Base-by-base conservation (phyloP, 2,329 filamentous ascomycete genomes). In the Scedosporium apiospermum region DNA sequence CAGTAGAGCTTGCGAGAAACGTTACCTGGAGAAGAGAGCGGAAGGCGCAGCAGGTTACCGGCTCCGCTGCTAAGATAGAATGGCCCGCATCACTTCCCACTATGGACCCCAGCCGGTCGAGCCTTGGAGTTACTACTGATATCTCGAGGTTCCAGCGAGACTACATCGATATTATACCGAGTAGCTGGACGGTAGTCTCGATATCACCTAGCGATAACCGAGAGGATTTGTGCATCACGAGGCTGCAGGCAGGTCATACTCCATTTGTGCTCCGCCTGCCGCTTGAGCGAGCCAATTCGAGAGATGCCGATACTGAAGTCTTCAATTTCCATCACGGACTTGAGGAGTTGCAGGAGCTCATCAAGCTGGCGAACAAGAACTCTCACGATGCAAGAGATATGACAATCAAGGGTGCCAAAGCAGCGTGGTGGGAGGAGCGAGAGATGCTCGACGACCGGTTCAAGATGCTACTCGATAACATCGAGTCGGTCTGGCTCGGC, bases 401-500 rank as follows among this genome's bases (percentile, higher is more conserved):
- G 72, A 87, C 82, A 7, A 82, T 84, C 57, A 91, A 89, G 71
- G 88, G 87, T 42, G 87, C 89, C 30, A 92, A 91, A 72, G 84
- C 84, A 46, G 87, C 87, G 57, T 99, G 95, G 95, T 99, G 95
- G 93, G 84, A 83, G 4, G 89, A 93, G 70, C 85, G 96, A 14
- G 88, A 95, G 73, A 83, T 82, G 2, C 80, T 99, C 16, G 95
- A 99, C 70, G 76, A 77, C 38, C 86, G 91, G 9, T 80, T 99
- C 26, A 87, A 85, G 65, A 87, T 90, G 60, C 82, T 99, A 9
- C 80, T 99, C 1, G 80, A 87, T 62, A 96, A 91, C 64, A 89
- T 99, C 46, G 93, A 99, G 73, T 88, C 90, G 65, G 87, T 95
- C 23, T 99, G 95, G 95, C 84, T 99, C 4, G 93, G 93, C 58